phyloP scores from a whole-genome alignment of 129 eudicot species.

The Gnaphalium uliginosum region DNA sequence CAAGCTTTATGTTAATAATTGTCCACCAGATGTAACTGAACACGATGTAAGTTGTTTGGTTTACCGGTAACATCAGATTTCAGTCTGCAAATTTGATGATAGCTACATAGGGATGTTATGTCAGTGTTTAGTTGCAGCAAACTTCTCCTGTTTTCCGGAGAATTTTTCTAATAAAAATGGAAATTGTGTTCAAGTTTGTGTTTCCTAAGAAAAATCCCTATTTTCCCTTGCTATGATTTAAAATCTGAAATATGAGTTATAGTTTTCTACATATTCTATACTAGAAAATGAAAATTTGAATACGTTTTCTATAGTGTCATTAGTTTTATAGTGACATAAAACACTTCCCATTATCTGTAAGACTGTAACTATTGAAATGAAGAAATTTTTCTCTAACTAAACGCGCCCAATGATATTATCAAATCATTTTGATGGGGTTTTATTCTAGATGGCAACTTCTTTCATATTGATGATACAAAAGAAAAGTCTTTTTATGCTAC shows the following conservation, averaged over 20 bases:
- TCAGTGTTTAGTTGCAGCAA: background rate
- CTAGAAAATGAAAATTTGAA: background rate
- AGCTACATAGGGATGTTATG: background rate
- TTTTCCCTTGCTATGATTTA: background rate
- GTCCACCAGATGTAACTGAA: conserved; percentile 54
- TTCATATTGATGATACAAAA: no score
- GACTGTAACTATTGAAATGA: background rate
- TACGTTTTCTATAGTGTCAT: no score
- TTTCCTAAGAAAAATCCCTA: background rate
- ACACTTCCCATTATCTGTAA: background rate
- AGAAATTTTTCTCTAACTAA: background rate
- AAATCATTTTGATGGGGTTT: background rate
- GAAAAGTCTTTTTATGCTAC: conserved; percentile 15
- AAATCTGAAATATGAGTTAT: background rate
- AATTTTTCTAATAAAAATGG: background rate
- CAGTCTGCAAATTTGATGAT: conserved; percentile 6
- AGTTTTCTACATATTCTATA: background rate
- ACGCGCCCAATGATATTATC: background rate
- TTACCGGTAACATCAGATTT: conserved; percentile 21
- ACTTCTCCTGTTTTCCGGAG: background rate
- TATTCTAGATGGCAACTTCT: background rate
- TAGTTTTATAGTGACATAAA: background rate
- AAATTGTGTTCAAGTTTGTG: background rate
- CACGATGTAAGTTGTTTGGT: conserved; percentile 49
- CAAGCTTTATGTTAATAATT: conserved; percentile 60